Evolutionary conservation across 1,139 yeast genomes (phyloP).

Genomic region (Maudiozyma humilis): DNA sequence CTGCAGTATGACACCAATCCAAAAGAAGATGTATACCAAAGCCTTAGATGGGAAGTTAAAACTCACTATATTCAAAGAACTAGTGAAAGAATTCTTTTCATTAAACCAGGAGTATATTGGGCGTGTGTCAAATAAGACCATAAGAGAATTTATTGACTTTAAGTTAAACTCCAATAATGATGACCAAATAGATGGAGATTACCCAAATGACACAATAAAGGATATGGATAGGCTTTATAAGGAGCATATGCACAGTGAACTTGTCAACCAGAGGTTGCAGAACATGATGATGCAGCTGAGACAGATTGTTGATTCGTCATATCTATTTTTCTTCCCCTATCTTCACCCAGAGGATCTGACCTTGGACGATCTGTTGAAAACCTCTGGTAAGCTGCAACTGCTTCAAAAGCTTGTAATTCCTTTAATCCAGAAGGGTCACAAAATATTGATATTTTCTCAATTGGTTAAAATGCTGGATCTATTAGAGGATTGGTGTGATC

Average conservation of each 20-base stretch:
- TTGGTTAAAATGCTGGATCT: slow-evolving; percentile 73
- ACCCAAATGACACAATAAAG: slow-evolving; percentile 11
- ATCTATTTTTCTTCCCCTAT: slow-evolving; percentile 76
- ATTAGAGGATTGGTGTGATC: slow-evolving; percentile 60
- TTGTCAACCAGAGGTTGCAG: slow-evolving; percentile 42
- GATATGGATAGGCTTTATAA: slow-evolving; percentile 27
- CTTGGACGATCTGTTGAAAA: slow-evolving; percentile 35
- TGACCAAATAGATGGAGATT: slow-evolving; percentile 6
- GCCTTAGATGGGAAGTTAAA: slow-evolving; percentile 45
- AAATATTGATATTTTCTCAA: slow-evolving; percentile 73
- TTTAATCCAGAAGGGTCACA: slow-evolving; percentile 47
- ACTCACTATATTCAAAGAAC: slow-evolving; percentile 37
- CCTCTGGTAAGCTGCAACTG: slow-evolving; percentile 66
- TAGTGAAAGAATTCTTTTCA: slow-evolving; percentile 38
- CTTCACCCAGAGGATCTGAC: slow-evolving; percentile 35
- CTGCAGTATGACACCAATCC: slow-evolving; percentile 56
- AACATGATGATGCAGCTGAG: slow-evolving; percentile 77
- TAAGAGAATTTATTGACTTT: slow-evolving; percentile 37
- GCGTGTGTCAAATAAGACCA: slow-evolving; percentile 30
- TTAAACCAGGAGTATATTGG: slow-evolving; percentile 33
- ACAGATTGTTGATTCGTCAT: slow-evolving; percentile 78
- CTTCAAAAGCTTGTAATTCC: slow-evolving; percentile 53
- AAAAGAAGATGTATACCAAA: slow-evolving; percentile 54
- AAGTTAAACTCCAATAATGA: slow-evolving; percentile 20
- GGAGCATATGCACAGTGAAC: slow-evolving; percentile 28